phyloP scores from a whole-genome alignment of 2,329 filamentous ascomycete genomes.

The Colletotrichum spaethianum region DNA sequence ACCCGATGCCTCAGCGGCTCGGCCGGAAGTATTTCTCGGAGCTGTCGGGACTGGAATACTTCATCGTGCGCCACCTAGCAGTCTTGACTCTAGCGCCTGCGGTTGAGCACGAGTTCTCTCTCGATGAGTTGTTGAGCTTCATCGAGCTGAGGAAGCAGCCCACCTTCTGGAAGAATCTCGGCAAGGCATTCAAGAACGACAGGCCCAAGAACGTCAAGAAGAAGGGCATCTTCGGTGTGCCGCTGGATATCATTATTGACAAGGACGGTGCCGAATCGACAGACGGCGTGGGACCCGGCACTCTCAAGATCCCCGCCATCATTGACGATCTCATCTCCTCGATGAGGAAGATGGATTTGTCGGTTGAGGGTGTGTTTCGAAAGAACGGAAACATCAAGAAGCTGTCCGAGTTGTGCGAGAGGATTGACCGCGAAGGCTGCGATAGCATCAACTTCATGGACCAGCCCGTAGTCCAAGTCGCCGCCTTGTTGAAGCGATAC shows the following conservation, averaged over 20 bases:
- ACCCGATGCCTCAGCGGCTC: constrained; percentile 68
- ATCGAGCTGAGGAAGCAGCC: constrained; percentile 92
- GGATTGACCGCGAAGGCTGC: constrained; percentile 88
- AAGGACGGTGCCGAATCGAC: constrained; percentile 97
- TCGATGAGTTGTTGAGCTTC: constrained; percentile 91
- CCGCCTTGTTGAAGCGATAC: constrained; percentile 95
- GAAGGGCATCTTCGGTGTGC: constrained; percentile 94
- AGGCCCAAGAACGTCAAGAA: constrained; percentile 84
- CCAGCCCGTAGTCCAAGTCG: constrained; percentile 93
- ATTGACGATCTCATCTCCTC: constrained; percentile 95
- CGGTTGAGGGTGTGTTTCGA: constrained; percentile 97
- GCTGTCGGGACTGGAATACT: constrained; percentile 94
- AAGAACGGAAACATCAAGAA: constrained; percentile 99
- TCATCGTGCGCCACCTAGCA: constrained; percentile 95
- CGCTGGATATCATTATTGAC: constrained; percentile 89
- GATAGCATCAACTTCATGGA: constrained; percentile 88
- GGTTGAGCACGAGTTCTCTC: constrained; percentile 89
- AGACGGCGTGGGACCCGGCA: constrained; percentile 93
- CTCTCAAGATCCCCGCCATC: constrained; percentile 90
- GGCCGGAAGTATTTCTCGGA: constrained; percentile 94
- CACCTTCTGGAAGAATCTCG: constrained; percentile 98
- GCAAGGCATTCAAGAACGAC: constrained; percentile 94
- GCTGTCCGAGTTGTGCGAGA: constrained; percentile 86
- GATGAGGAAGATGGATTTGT: constrained; percentile 99
- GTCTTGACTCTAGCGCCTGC: constrained; percentile 96